Base-by-base conservation (phyloP, 805 yeast genomes). In the Debaryomyces castellii region DNA sequence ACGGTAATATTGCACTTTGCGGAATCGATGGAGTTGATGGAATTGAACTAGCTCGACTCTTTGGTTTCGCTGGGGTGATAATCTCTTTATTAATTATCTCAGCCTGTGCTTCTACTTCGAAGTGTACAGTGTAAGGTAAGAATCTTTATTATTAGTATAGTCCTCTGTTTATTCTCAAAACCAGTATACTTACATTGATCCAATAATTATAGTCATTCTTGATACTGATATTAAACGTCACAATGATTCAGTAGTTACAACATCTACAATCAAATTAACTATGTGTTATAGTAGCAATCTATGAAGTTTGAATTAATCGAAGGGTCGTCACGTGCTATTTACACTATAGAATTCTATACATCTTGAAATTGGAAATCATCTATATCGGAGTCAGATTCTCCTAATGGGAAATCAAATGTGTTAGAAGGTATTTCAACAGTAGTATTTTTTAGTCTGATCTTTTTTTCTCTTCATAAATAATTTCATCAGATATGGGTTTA, bases 121-220 rank as follows among this genome's bases (percentile, higher is more conserved):
- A 80, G 51, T 85, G 87, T n/a, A 85, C 89, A 3, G 89, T 83
- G 56, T 82, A 82, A 2, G 94, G 94, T 39, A 86, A 69, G 54
- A 85, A 85, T 40, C 86, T 80, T 20, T 16, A 5, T 28, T 25
- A 59, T 57, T 54, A 59, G 60, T 58, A 55, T 16, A 14, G 8
- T 20, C 16, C n/a, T 16, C n/a, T 28, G n/a, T 22, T 16, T 2
- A 8, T 8, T 11, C 9, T 9, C 5, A 37, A 22, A 3, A 14
- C 5, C 23, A 18, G 4, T 5, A 44, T 51, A 79, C 85, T 55
- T 74, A 80, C 80, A 86, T 67, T 12, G 92, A 82, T 12, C 87
- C 90, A 22, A 86, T 78, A 36, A 83, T 79, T 21, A 85, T 70
- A 8, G 89, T 81, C 91, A 85, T 85, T 21, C 34, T 48, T 24